Evolutionary conservation across 768 basidiomycete species (phyloP).

Genomic region (Suillus bovinus): DNA sequence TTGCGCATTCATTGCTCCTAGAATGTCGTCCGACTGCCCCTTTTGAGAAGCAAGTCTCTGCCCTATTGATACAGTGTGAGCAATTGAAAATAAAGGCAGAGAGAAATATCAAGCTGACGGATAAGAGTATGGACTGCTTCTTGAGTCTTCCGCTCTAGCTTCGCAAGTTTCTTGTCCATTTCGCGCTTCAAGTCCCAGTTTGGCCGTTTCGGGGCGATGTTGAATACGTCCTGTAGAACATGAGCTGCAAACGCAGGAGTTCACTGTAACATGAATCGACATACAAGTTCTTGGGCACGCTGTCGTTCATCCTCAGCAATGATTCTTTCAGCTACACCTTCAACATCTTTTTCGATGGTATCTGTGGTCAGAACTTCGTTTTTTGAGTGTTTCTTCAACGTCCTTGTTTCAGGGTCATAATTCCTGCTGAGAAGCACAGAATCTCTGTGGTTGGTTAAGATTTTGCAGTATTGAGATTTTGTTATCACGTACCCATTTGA

Average conservation of each 20-base stretch:
- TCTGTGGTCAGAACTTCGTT: constrained; percentile 66
- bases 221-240: constrained; percentile 77
- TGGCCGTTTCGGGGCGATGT: constrained; percentile 95
- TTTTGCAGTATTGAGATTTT: not conserved
- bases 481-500: constrained; percentile 40
- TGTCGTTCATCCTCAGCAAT: constrained; percentile 85
- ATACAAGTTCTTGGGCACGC: constrained; percentile 84
- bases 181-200: constrained; percentile 98
- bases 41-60: constrained; percentile 80
- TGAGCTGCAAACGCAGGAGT: constrained; percentile 9
- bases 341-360: constrained; percentile 85
- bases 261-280: constrained; percentile 24
- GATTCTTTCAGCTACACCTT: constrained; percentile 82
- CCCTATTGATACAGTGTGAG: constrained; percentile 44
- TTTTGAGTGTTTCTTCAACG: constrained; percentile 62
- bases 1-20: constrained; percentile 83
- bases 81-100: constrained; percentile 9
- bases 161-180: constrained; percentile 85
- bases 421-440: constrained; percentile 72
- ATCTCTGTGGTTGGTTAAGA: constrained; percentile 34
- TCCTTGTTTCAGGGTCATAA: constrained; percentile 88
- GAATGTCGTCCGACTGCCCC: constrained; percentile 74
- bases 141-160: constrained; percentile 88
- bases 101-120: constrained; percentile 52
- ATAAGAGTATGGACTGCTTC: constrained; percentile 92